phyloP scores from a whole-genome alignment of 345 rosid species.

The Odontarrhena argentea region DNA sequence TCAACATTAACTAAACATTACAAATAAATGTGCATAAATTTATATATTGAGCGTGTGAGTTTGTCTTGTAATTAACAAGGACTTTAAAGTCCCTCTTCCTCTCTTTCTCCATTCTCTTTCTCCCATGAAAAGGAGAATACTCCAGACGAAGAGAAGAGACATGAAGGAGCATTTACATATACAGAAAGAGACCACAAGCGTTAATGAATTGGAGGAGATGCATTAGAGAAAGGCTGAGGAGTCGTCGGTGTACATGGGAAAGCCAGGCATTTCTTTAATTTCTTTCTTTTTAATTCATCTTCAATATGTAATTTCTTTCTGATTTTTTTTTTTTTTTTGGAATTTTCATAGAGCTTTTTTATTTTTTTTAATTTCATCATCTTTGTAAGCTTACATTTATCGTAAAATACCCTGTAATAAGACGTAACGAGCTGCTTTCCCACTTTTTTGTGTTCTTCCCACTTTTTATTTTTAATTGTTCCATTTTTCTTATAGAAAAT shows the following conservation, averaged over 20 bases:
- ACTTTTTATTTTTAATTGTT: too few relatives aligned
- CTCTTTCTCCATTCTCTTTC: slow-evolving; percentile 7
- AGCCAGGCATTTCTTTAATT: slow-evolving; percentile 37
- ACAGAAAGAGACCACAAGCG: not conserved
- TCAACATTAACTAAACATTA: not conserved
- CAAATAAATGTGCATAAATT: not conserved
- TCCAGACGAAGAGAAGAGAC: slow-evolving; percentile 23
- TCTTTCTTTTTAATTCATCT: slow-evolving; percentile 1
- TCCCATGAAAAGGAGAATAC: slow-evolving; percentile 17
- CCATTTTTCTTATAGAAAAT: too few relatives aligned
- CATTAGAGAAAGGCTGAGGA: slow-evolving; percentile 30
- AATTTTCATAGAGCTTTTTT: not conserved
- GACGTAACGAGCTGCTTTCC: slow-evolving; percentile 15
- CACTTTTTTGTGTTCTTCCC: not conserved
- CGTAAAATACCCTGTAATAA: slow-evolving; percentile 8
- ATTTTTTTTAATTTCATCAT: not conserved
- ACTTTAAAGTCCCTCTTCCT: slow-evolving; percentile 16
- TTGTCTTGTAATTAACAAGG: slow-evolving; percentile 15
- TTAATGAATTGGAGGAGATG: slow-evolving; percentile 7
- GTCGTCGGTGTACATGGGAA: slow-evolving; percentile 44
- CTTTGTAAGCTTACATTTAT: not conserved
- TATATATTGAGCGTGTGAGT: slow-evolving; percentile 9
- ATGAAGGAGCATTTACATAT: slow-evolving; percentile 8
- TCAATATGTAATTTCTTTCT: slow-evolving; percentile 11
- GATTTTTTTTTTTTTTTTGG: not conserved